Base-by-base conservation (phyloP, 129 eudicot genomes). In the Helianthus tuberosus region DNA sequence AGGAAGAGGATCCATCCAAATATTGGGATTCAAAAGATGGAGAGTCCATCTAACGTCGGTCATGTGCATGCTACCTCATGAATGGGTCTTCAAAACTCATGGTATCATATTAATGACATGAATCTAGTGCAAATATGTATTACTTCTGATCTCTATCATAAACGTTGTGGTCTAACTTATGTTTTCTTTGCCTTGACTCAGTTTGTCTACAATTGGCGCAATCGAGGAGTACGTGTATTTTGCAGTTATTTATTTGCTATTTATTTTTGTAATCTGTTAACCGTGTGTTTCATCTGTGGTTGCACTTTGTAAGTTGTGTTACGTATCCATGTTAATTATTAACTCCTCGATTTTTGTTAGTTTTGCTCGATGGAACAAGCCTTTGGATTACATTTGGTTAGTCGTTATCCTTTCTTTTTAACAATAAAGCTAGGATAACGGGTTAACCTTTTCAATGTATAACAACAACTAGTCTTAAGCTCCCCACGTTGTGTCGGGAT, bases 1-100 rank as follows among this genome's bases (percentile, higher is more conserved):
- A 90, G 77, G 79, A 90, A 67, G 68, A 90, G 87, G 77, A 76
- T 90, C 58, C 90, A 90, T 68, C 96, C 96, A 25, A 90, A 87
- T 32, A 43, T 39, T 17, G 48, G 59, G 49, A 49, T 70, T 50
- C 82, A 71, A 32, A 73, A 77, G 53, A 81, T 64, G 64, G 68
- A 65, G 73, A 64, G 27, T 54, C 49, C 67, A 55, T 69, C 57
- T 12, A 43, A 27, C n/a, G n/a, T 43, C 7, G 1, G 44, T 46
- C 74, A 43, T 67, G 59, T 44, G 25, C 80, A 25, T 32, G 59
- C 74, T 29, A 67, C 57, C 39, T 67, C 50, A 66, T 76, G 75
- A 67, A 38, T 62, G 25, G 70, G 67, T 62, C 52, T 61, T 74
- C 51, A 11, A 49, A 59, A 63, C 32, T 6, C 66, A 49, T 63